A percentile compares a stretch with the other conserved stretches of the same genome.
Conservation (phyloP, 2,329 filamentous ascomycete species). For the Leptographium wingfieldii region DNA sequence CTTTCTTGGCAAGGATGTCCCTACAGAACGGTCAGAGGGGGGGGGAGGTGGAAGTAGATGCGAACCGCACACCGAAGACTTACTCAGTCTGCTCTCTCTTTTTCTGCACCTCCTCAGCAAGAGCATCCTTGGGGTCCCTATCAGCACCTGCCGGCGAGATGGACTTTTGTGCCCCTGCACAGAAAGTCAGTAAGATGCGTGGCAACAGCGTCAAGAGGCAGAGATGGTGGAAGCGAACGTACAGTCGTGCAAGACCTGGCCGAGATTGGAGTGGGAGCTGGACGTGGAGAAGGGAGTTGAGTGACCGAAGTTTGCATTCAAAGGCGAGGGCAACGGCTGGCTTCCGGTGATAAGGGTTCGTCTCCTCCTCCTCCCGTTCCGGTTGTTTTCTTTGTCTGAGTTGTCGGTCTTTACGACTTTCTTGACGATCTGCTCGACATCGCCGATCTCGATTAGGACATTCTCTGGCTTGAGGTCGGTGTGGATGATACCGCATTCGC, state of each 20-base stretch:
- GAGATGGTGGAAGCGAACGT: background rate
- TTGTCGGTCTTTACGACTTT: conserved; percentile 78
- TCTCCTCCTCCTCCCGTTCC: conserved; percentile 79
- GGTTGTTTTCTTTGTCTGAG: conserved; percentile 71
- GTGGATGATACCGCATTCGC: conserved; percentile 97
- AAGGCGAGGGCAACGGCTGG: conserved; percentile 85
- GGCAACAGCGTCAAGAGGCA: background rate
- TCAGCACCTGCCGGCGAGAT: background rate
- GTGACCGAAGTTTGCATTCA: conserved; percentile 83
- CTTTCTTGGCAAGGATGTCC: conserved; percentile 81
- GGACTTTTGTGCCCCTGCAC: conserved; percentile 1
- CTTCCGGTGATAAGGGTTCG: conserved; percentile 94
- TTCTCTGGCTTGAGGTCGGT: conserved; percentile 97
- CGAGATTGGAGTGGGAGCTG: conserved; percentile 61
- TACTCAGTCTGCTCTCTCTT: conserved; percentile 91
- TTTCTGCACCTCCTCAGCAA: conserved; percentile 51
- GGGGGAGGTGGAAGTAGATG: background rate
- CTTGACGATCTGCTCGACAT: conserved; percentile 97
- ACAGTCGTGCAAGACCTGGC: conserved; percentile 65
- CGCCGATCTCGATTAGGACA: conserved; percentile 95
- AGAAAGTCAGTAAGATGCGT: background rate
- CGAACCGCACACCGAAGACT: conserved; percentile 20
- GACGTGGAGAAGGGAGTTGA: conserved; percentile 55
- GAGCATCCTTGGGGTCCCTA: conserved; percentile 30
- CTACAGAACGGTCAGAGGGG: conserved; percentile 28